phyloP scores from a whole-genome alignment of 257 asterid species.

The Sherardia arvensis region DNA sequence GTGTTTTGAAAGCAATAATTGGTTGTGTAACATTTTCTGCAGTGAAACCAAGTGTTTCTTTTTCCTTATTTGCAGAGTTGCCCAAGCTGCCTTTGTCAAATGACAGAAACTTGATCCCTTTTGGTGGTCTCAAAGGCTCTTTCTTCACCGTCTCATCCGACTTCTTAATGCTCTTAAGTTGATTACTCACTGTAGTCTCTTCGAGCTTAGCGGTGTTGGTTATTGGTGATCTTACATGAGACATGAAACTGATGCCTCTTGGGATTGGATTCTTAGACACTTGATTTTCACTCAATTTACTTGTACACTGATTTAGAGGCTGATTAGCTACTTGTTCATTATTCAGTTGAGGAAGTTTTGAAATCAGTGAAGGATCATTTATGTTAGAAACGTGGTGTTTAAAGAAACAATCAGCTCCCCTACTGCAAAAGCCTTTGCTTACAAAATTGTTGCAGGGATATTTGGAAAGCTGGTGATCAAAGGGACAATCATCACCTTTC shows the following conservation, averaged over 20 bases:
- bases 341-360: constrained; percentile 23
- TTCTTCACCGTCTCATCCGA: too few relatives aligned
- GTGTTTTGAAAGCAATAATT: constrained; percentile 24
- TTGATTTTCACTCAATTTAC: constrained; percentile 25
- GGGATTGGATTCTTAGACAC: constrained; percentile 32
- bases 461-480: constrained; percentile 82
- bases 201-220: constrained; percentile 27
- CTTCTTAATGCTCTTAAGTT: constrained; percentile 17
- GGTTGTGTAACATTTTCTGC: constrained; percentile 15
- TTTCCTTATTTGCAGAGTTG: constrained; percentile 25
- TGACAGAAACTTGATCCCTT: constrained; percentile 77
- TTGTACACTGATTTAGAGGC: constrained; percentile 23
- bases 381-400: constrained; percentile 71
- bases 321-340: constrained; percentile 15
- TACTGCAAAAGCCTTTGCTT: constrained; percentile 59
- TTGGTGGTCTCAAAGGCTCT: too few relatives aligned
- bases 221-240: constrained; percentile 20
- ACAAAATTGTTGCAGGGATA: constrained; percentile 64
- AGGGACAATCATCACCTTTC: constrained; percentile 96
- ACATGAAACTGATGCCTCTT: constrained; percentile 53
- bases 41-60: constrained; percentile 14
- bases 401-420: constrained; percentile 80
- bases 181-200: constrained; percentile 15
- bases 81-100: constrained; percentile 43
- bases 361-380: constrained; percentile 20